These are phyloP conservation scores for Fennellomyces sp. DNA, from an alignment of 371 early-diverging fungal genomes.

Conservation along the genomic window DNA sequence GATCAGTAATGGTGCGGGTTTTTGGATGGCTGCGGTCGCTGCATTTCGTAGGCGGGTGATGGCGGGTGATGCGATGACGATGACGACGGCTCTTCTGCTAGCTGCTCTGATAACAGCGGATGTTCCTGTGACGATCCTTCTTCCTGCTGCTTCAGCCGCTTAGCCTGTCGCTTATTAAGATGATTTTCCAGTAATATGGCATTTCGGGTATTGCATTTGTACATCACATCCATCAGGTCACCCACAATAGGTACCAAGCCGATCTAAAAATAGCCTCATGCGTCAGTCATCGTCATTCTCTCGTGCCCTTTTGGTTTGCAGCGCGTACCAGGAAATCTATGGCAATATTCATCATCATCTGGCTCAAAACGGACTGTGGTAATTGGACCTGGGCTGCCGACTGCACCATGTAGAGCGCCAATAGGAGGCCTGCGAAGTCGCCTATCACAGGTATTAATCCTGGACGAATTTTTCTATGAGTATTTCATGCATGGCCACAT, in stretches of 20 bases:
- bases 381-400: slow-evolving; percentile 21
- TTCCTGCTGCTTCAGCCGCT: neutral
- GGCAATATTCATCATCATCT: slow-evolving; percentile 34
- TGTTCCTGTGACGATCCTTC: neutral
- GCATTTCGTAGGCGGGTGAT: neutral
- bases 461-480: neutral
- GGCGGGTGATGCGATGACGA: neutral
- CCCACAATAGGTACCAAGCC: slow-evolving; percentile 52
- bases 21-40: neutral
- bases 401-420: slow-evolving; percentile 25
- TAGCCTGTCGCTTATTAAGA: slow-evolving; percentile 24
- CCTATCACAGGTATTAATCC: slow-evolving; percentile 35
- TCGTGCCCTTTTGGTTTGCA: neutral
- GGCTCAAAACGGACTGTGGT: slow-evolving; percentile 15
- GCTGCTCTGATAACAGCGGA: neutral
- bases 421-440: slow-evolving; percentile 31
- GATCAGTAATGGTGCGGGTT: neutral
- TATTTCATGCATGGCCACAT: neutral
- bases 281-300: no score
- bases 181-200: slow-evolving; percentile 42
- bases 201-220: slow-evolving; percentile 55
- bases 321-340: slow-evolving; percentile 30
- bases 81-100: neutral
- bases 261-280: slow-evolving; percentile 20
- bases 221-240: slow-evolving; percentile 49